Evolutionary conservation across 345 rosid genomes (phyloP).

Genomic region (Syzygium grande): DNA sequence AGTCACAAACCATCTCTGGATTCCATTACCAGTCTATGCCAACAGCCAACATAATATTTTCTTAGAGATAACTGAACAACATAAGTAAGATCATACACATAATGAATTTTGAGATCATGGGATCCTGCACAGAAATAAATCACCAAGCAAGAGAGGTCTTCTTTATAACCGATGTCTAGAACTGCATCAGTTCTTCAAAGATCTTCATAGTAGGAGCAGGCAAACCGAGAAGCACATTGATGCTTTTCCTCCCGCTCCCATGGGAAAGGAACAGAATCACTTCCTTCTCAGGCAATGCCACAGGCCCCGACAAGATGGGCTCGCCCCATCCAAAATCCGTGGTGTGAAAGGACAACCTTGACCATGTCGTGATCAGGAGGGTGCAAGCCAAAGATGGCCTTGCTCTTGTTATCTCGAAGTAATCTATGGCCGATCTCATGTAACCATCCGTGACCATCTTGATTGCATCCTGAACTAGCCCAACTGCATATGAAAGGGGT

Average conservation of each 20-base stretch:
- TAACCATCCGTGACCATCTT: constrained; percentile 69
- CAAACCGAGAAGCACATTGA: constrained; percentile 82
- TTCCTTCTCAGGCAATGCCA: constrained; percentile 87
- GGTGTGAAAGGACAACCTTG: constrained; percentile 64
- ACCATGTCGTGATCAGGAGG: constrained; percentile 86
- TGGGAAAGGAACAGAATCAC: constrained; percentile 76
- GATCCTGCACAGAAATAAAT: not conserved
- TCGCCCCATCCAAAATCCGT: constrained; percentile 96
- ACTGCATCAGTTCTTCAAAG: constrained; percentile 42
- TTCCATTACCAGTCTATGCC: not conserved
- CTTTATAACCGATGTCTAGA: not conserved
- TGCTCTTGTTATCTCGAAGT: constrained; percentile 72
- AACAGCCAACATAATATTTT: not conserved
- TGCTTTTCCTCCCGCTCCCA: constrained; percentile 72
- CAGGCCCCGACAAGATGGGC: constrained; percentile 77
- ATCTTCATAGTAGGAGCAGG: constrained; percentile 71
- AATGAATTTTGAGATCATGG: not conserved
- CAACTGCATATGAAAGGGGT: constrained; percentile 52
- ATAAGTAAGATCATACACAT: not conserved
- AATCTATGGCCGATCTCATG: constrained; percentile 95
- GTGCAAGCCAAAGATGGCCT: constrained; percentile 85
- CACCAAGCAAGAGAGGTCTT: not conserved
- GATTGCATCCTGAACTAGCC: constrained; percentile 60
- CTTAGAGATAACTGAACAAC: not conserved
- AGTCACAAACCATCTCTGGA: not conserved